Evolutionary conservation across 2,329 filamentous ascomycete genomes (phyloP).

Genomic region (Pseudogymnoascus sp.): DNA sequence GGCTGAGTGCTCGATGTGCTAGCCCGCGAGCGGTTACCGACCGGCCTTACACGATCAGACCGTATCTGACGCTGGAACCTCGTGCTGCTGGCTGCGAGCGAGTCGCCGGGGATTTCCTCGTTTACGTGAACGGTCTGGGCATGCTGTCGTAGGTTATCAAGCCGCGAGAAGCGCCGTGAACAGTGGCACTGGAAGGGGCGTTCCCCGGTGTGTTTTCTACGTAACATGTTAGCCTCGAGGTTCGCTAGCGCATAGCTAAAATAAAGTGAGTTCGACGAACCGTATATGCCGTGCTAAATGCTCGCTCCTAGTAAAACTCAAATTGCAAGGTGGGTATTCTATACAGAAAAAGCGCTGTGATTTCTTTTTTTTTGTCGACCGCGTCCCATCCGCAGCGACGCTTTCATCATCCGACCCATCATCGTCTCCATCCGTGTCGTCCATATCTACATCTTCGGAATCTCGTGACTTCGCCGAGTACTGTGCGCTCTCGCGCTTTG

Average conservation of each 20-base stretch:
- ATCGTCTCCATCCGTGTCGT: conserved; percentile 60
- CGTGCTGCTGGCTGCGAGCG: conserved; percentile 83
- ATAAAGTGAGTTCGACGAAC: conserved; percentile 36
- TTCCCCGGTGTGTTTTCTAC: conserved; percentile 92
- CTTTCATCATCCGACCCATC: conserved; percentile 56
- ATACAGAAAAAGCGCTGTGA: conserved; percentile 94
- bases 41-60: conserved; percentile 71
- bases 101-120: conserved; percentile 91
- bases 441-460: conserved; percentile 67
- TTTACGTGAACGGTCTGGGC: conserved; percentile 97
- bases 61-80: conserved; percentile 87
- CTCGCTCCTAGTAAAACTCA: conserved; percentile 94
- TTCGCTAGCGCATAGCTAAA: conserved; percentile 20
- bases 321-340: conserved; percentile 77
- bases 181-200: conserved; percentile 96
- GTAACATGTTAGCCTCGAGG: conserved; percentile 19
- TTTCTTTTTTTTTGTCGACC: conserved; percentile 88
- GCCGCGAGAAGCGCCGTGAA: conserved; percentile 79
- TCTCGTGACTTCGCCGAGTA: conserved; percentile 51
- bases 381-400: conserved; percentile 53
- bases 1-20: conserved; percentile 67
- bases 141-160: conserved; percentile 93
- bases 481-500: conserved; percentile 49
- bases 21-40: conserved; percentile 63
- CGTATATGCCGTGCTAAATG: conserved; percentile 91